Base-by-base conservation (phyloP, 2,329 filamentous ascomycete genomes). In the Hymenoscyphus albidus region DNA sequence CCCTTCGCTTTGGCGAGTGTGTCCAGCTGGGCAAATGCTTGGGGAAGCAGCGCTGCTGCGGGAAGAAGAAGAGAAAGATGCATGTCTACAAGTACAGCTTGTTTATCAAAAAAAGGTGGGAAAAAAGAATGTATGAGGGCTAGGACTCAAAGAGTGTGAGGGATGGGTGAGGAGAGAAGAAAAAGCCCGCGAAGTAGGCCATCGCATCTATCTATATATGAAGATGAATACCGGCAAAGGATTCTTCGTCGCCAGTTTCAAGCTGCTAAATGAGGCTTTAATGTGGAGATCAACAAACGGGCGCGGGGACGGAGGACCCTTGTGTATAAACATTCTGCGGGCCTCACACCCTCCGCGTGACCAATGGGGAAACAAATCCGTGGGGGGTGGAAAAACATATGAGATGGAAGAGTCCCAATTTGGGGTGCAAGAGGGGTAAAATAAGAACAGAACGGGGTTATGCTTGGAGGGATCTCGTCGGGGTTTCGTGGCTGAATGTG, bases 1-100 rank as follows among this genome's bases (percentile, higher is more conserved):
- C 85, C 86, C 55, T 83, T 82, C 61, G 79, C 79, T 66, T 81
- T 79, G 59, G 85, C 85, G 38, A 86, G 79, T 67, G 80, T 76
- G 72, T 85, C 78, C 27, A 87, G 80, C 72, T 79, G 78, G n/a
- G 76, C 71, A 74, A 40, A 62, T 39, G 51, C 60, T 40, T 56
- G 60, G 27, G 51, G 35, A 42, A 57, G 51, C 48, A 62, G 59
- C 40, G 7, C 59, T 31, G 59, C 59, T 54, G 59, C 59, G 10
- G 59, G 27, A 51, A 61, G 42, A 59, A 59, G 35, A 61, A 51
- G n/a, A 10, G 59, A 61, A 61, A 18, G 27, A 54, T 27, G 59
- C 59, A 61, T 61, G 39, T 9, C 22, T 16, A 16, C 27, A 27
- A 27, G 27, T 27, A 27, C 9, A 40, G 38, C 38, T 16, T 51